Evolutionary conservation across 768 basidiomycete genomes (phyloP), one percentile per base, ranked within the genome.

Genomic region (Termitomyces sp.): DNA sequence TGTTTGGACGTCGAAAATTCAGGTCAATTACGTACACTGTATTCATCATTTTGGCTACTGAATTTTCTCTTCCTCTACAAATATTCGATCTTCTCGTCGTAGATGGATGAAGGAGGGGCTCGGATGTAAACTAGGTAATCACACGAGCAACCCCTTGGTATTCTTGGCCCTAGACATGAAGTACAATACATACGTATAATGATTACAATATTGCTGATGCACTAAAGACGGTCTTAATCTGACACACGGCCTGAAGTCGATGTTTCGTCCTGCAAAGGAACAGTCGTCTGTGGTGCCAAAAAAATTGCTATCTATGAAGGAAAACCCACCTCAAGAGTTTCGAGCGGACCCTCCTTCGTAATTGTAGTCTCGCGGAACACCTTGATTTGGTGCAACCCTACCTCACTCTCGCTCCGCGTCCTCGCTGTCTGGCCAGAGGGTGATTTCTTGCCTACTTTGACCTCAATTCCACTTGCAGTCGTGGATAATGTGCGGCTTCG

Each of bases 311-410:
- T 26, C 16, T 10, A 5, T 28, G 18, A 22, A 49, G 12, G 13
- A 18, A 22, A 41, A 49, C 55, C 13, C 33, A 56, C 55, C 37
- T 1, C 55, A 4, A n/a, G 29, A 16, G 33, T 9, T 31, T 18
- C 46, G 4, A 51, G 12, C 16, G 15, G 34, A 9, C 51, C n/a
- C 13, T 60, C 55, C 10, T 36, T 46, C 4, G 46, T 37, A 28
- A 60, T 47, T 31, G 37, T 46, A 6, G 51, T 60, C 31, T 60
- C 47, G 22, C 51, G 55, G 41, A 60, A 54, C 12, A 60, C 59
- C n/a, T 53, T 51, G 9, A 60, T 60, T 24, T 52, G 13, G 29
- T 42, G 48, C 4, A 26, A 46, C 33, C 54, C 44, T 37, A 3
- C 22, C 18, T 41, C 54, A 24, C 5, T 45, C 29, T 56, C 51